phyloP scores from a whole-genome alignment of 768 basidiomycete species.

The Cubamyces sp. region DNA sequence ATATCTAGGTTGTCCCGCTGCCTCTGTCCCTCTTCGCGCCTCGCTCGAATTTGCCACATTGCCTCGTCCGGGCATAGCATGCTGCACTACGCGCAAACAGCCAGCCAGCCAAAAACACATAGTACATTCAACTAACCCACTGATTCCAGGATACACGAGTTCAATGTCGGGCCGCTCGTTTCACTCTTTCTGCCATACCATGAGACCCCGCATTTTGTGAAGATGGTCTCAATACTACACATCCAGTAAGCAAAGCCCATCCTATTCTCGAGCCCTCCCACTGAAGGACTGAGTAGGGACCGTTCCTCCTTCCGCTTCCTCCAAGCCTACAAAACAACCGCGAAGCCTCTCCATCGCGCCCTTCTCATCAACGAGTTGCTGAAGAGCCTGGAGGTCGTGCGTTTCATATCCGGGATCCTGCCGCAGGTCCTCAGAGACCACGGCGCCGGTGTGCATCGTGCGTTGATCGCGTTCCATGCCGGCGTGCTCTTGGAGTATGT shows the following conservation, averaged over 20 bases:
- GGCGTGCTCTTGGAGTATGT: slow-evolving; percentile 82
- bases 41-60: not conserved
- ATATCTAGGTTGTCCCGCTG: not conserved
- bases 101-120: too few species aligned
- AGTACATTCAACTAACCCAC: not conserved
- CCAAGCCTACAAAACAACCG: slow-evolving; percentile 73
- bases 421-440: slow-evolving; percentile 56
- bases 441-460: slow-evolving; percentile 49
- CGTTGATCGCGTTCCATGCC: slow-evolving; percentile 82
- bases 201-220: slow-evolving; percentile 91
- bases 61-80: not conserved
- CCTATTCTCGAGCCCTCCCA: not conserved
- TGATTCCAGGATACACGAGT: slow-evolving; percentile 78
- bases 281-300: slow-evolving; percentile 44
- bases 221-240: slow-evolving; percentile 87
- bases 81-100: too few species aligned
- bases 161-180: slow-evolving; percentile 81
- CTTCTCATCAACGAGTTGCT: slow-evolving; percentile 81
- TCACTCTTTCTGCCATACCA: slow-evolving; percentile 92
- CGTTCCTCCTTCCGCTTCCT: slow-evolving; percentile 72
- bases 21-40: not conserved
- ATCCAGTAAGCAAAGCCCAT: slow-evolving; percentile 54
- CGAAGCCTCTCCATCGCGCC: slow-evolving; percentile 71
- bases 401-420: slow-evolving; percentile 69
- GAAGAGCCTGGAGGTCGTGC: slow-evolving; percentile 64